Evolutionary conservation across 2,329 filamentous ascomycete species (phyloP).

Genomic region (Claviceps purpurea): DNA sequence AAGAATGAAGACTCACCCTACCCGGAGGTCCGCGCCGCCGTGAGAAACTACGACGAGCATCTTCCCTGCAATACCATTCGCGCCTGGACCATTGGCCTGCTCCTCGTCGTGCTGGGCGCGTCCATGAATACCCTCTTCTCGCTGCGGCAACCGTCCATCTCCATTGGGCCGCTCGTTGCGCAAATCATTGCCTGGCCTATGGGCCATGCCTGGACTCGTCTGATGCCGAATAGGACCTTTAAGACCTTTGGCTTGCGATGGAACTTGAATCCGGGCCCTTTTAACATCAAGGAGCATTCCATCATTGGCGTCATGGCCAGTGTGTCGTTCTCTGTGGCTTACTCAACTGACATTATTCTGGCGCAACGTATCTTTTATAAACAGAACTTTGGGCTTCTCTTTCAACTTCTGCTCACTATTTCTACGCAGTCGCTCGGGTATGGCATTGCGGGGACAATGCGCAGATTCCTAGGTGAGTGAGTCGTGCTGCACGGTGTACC

Average conservation of each 20-base stretch:
- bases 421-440: slow-evolving; percentile 59
- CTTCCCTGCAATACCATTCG: slow-evolving; percentile 53
- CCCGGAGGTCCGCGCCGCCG: slow-evolving; percentile 50
- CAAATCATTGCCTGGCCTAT: slow-evolving; percentile 52
- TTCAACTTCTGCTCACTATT: slow-evolving; percentile 52
- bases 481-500: not conserved
- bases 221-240: slow-evolving; percentile 37
- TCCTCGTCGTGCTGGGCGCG: slow-evolving; percentile 42
- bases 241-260: slow-evolving; percentile 39
- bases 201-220: slow-evolving; percentile 45
- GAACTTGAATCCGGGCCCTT: slow-evolving; percentile 53
- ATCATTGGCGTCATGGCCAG: slow-evolving; percentile 60
- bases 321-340: slow-evolving; percentile 55
- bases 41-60: slow-evolving; percentile 51
- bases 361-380: slow-evolving; percentile 61
- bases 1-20: slow-evolving; percentile 49
- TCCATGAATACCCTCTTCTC: slow-evolving; percentile 52
- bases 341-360: slow-evolving; percentile 61
- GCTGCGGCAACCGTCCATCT: slow-evolving; percentile 47
- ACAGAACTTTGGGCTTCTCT: slow-evolving; percentile 51
- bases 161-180: slow-evolving; percentile 46
- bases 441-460: slow-evolving; percentile 54
- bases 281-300: slow-evolving; percentile 58
- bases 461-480: slow-evolving; percentile 43
- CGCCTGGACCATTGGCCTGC: slow-evolving; percentile 49